Conservation (phyloP, 148 eudicot species). For the Gaultheria prostrata region DNA sequence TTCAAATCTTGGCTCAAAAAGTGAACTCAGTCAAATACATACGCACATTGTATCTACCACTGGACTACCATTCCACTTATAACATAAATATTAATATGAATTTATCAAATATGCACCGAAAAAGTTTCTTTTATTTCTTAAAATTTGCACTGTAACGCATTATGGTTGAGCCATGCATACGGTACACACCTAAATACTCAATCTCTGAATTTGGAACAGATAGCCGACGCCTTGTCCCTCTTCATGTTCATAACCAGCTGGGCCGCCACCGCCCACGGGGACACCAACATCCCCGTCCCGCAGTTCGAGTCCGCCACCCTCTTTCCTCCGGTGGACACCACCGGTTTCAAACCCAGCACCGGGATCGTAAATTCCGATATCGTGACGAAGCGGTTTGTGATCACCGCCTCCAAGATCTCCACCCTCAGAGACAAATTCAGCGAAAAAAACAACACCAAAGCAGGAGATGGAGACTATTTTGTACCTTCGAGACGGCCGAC, state of each 20-base stretch:
- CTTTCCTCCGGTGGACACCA: conserved; percentile 21
- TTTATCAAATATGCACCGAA: too few relatives aligned
- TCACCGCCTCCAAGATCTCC: conserved; percentile 21
- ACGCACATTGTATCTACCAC: too few relatives aligned
- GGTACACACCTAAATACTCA: neutral
- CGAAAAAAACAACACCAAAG: neutral
- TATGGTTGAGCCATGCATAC: neutral
- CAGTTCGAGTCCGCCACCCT: conserved; percentile 14
- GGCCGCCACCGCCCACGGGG: conserved; percentile 24
- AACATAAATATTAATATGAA: too few relatives aligned
- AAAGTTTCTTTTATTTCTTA: too few relatives aligned
- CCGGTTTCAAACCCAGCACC: neutral
- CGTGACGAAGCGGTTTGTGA: conserved; percentile 29
- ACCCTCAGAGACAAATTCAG: conserved; percentile 14
- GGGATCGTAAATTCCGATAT: conserved; percentile 16
- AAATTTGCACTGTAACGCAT: neutral
- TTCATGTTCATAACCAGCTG: conserved; percentile 34
- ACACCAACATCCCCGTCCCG: neutral
- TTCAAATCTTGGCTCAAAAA: too few relatives aligned
- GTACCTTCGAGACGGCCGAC: conserved; percentile 10
- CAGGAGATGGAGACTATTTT: neutral
- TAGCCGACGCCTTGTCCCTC: conserved; percentile 30
- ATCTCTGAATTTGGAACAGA: neutral
- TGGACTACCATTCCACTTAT: too few relatives aligned
- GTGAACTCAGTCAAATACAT: too few relatives aligned